Evolutionary conservation across 2,329 filamentous ascomycete genomes (phyloP).

Genomic region (Ceratocystis cacaofunesta): DNA sequence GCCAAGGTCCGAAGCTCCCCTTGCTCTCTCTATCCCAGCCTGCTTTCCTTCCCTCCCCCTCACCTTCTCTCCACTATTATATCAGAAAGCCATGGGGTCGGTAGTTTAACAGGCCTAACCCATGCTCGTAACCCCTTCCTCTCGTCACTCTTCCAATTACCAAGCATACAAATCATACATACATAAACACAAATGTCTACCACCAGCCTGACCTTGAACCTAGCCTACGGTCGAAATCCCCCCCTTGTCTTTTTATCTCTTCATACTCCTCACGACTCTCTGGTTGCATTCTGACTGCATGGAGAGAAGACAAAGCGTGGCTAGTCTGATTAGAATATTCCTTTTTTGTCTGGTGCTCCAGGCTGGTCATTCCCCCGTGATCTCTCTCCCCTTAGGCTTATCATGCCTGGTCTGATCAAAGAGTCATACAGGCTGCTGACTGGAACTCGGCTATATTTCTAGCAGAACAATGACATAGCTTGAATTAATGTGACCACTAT

Average conservation of each 20-base stretch:
- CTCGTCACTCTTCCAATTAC: background rate
- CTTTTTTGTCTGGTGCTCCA: background rate
- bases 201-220: background rate
- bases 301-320: background rate
- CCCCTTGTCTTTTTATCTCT: background rate
- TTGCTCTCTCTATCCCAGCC: background rate
- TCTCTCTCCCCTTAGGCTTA: no score
- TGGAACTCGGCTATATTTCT: background rate
- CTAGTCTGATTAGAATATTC: background rate
- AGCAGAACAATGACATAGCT: background rate
- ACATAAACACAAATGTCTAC: background rate
- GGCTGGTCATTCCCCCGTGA: background rate
- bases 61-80: background rate
- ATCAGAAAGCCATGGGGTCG: background rate
- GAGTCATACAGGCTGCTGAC: background rate
- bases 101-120: background rate
- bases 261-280: background rate
- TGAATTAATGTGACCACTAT: background rate
- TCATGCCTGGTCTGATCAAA: background rate
- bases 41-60: background rate
- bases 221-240: background rate
- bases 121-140: background rate
- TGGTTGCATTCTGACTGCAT: background rate
- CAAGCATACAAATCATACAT: background rate
- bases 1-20: background rate